These are phyloP conservation scores for Saccharomyces mikatae DNA, from an alignment of 805 yeast species.

Conservation along the genomic window DNA sequence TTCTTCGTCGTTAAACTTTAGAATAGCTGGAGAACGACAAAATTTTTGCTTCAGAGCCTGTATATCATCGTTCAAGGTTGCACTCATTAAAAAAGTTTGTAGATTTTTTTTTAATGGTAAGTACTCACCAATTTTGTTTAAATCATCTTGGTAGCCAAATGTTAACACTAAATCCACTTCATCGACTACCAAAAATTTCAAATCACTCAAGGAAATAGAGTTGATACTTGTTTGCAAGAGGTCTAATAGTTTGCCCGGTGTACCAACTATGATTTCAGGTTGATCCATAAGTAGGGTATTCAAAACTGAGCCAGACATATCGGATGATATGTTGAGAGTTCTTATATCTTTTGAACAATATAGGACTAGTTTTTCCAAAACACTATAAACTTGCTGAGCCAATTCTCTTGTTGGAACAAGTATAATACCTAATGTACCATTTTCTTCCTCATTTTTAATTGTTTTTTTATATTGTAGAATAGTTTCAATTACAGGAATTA, in stretches of 20 bases:
- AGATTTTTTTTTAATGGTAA: conserved; percentile 66
- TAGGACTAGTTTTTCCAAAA: conserved; percentile 57
- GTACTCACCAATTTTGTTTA: conserved; percentile 51
- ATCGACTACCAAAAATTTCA: conserved; percentile 76
- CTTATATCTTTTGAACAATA: conserved; percentile 64
- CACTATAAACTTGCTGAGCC: conserved; percentile 72
- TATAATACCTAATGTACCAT: conserved; percentile 49
- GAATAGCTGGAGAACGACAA: conserved; percentile 74
- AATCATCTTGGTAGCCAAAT: conserved; percentile 85
- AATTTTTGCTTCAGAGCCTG: conserved; percentile 65
- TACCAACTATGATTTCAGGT: conserved; percentile 78
- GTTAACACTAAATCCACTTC: conserved; percentile 89
- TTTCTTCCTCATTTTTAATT: conserved; percentile 19
- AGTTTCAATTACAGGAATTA: conserved; percentile 77
- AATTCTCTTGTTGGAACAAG: conserved; percentile 92
- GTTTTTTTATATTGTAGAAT: conserved; percentile 42
- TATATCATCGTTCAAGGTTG: conserved; percentile 84
- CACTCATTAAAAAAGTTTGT: conserved; percentile 93
- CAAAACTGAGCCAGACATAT: conserved; percentile 63
- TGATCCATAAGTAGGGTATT: conserved; percentile 58
- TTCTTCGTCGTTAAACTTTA: conserved; percentile 69
- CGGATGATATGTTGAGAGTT: conserved; percentile 53
- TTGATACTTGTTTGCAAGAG: conserved; percentile 41
- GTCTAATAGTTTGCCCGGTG: conserved; percentile 71
- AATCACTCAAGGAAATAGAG: conserved; percentile 43